These are phyloP conservation scores for Pseudogymnoascus sp. DNA, from an alignment of 2,329 filamentous ascomycete genomes.

Conservation along the genomic window DNA sequence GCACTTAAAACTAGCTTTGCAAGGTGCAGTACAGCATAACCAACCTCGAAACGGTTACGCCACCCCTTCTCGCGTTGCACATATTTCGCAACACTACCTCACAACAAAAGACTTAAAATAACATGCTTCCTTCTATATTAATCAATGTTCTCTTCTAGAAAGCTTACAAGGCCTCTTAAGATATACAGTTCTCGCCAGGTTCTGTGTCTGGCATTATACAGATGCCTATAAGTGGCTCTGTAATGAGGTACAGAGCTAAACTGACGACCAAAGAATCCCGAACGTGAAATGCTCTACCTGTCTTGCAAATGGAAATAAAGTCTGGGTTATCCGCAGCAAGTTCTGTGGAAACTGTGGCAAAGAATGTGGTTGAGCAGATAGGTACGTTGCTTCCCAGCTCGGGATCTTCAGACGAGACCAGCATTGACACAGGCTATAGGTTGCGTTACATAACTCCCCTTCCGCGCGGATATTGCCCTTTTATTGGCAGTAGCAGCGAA, in stretches of 20 bases:
- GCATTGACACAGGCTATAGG: not conserved
- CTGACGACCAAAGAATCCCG: conserved; percentile 31
- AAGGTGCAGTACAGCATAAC: no score
- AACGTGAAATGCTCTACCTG: conserved; percentile 48
- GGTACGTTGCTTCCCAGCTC: not conserved
- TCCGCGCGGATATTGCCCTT: no score
- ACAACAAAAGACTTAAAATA: not conserved
- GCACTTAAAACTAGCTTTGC: no score
- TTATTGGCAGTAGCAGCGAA: no score
- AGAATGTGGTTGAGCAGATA: conserved; percentile 28
- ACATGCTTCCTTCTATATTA: not conserved
- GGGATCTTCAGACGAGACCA: not conserved
- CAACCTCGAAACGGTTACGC: no score
- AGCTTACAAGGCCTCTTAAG: not conserved
- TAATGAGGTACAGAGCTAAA: not conserved
- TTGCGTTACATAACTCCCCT: not conserved
- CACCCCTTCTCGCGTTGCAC: no score
- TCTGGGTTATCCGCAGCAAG: conserved; percentile 49
- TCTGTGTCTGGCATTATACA: not conserved
- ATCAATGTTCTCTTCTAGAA: not conserved
- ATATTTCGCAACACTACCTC: no score
- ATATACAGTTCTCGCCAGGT: not conserved
- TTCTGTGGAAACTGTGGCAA: conserved; percentile 45
- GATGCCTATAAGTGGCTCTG: not conserved
- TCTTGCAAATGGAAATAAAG: conserved; percentile 41